Evolutionary conservation across 345 rosid species (phyloP).

Genomic region (Limnanthes douglasii): DNA sequence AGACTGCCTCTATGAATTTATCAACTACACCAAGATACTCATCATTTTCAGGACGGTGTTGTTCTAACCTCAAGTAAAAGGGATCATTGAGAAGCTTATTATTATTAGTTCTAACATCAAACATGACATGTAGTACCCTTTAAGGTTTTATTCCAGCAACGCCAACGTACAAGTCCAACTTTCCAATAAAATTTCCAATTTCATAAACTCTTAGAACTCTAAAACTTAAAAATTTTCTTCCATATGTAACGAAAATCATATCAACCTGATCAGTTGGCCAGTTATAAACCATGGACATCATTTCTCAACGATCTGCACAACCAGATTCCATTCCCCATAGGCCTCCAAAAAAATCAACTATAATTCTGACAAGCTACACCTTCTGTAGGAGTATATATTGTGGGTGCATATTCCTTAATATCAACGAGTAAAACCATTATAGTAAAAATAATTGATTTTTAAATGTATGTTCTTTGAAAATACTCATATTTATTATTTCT

Average conservation of each 20-base stretch:
- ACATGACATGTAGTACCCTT: constrained; percentile 98
- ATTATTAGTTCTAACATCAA: constrained; percentile 97
- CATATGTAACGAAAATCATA: constrained; percentile 99
- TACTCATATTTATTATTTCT: too few species aligned
- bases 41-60: constrained; percentile 73
- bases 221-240: constrained; percentile 95
- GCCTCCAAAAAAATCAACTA: constrained; percentile 92
- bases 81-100: constrained; percentile 79
- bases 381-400: constrained; percentile 90
- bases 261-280: constrained; percentile 99
- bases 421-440: constrained; percentile 87
- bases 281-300: constrained; percentile 99
- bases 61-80: constrained; percentile 82
- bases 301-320: constrained; percentile 90
- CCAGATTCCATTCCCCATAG: constrained; percentile 97
- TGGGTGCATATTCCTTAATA: constrained; percentile 94
- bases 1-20: constrained; percentile 98
- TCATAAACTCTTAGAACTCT: constrained; percentile 98
- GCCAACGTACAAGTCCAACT: constrained; percentile 92
- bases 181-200: constrained; percentile 88
- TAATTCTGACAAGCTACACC: constrained; percentile 96
- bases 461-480: too few species aligned
- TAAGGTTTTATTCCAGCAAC: constrained; percentile 99
- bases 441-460: too few species aligned
- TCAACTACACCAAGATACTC: constrained; percentile 63